Evolutionary conservation across 495 filamentous ascomycete species (phyloP), one percentile per base, ranked within the genome.

Genomic region (Penicillium pancosmium): DNA sequence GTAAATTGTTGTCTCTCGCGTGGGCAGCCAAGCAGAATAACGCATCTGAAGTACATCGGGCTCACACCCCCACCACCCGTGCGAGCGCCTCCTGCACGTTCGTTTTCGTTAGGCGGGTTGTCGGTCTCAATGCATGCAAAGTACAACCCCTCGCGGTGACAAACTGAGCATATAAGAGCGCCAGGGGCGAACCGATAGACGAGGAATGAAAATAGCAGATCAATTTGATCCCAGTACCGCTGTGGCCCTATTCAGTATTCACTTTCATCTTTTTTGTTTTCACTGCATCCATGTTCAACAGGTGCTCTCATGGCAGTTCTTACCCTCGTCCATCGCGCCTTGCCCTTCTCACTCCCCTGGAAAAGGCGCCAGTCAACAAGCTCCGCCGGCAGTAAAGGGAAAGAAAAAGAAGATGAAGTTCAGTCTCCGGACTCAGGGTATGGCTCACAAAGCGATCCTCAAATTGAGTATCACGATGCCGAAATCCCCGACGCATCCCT

Each of bases 11-110:
- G 38, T 57, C 50, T 68, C 48, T 59, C 65, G 68, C 65, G 62
- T 68, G 68, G 62, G 50, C 55, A 64, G 52, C 65, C 62, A 68
- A 65, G 57, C 52, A 69, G 43, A 61, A 55, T 44, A 43, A 55
- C 34, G 59, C 60, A 47, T 56, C 59, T 58, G 57, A 58, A 19
- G 54, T 33, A 27, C 38, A 52, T 47, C 48, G 53, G 58, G 47
- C 52, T 59, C 55, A 52, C 48, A 55, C 44, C 34, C 56, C 67
- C 61, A 31, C 27, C 61, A 57, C 47, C 52, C 34, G 46, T 67
- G 64, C 47, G 52, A 67, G 61, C 55, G 52, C 36, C 43, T 56
- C 56, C 51, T 67, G 67, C 64, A 65, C 40, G 50, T 33, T 60
- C 56, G 50, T 59, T 65, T 56, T 67, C 59, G 61, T 54, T 46